Base-by-base conservation (phyloP, 441 rosid species). In the Kokia cookei region DNA sequence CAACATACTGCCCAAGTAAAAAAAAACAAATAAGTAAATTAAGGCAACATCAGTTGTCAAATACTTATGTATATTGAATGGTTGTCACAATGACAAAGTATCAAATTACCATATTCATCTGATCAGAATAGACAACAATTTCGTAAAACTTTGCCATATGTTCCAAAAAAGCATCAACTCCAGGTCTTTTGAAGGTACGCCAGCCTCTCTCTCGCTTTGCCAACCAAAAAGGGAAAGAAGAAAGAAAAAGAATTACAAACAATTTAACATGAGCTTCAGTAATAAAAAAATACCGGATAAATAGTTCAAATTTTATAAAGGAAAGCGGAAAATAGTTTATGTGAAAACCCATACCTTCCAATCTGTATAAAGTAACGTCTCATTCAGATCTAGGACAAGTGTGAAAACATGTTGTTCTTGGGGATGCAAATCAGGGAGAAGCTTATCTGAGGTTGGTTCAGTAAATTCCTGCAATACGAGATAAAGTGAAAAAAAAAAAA, bases 161-260 rank as follows among this genome's bases (percentile, higher is more conserved):
- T 73, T 95, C 97, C 91, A 95, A 81, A 86, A 95, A 95, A 72
- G 88, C 92, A 82, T 93, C 98, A 58, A 93, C 94, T 79, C 98
- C 98, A 70, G 98, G 99, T 76, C 98, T 84, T 89, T 95, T 95
- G 84, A 93, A 95, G 24, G 99, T 93, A 54, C 96, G 83, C 99
- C 99, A 95, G 71, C 99, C 99, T 83, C 93, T 89, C n/a, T 93
- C 99, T 55, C 98, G 96, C 98, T 94, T 75, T 59, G 65, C 76
- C 65, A 72, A 71, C 61, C 43, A 17, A 61, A 73, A 14, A 59
- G 64, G 19, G 0, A 11, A 71, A 47, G 42, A 10, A 15, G 26
- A 66, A 42, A 43, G 8, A 66, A 26, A 32, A 48, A 48, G 12
- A 17, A 53, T 17, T 32, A 53, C 73, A 69, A 53, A 53, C 29